phyloP scores from a whole-genome alignment of 106 monocot species.

The Dendrobium catenatum region DNA sequence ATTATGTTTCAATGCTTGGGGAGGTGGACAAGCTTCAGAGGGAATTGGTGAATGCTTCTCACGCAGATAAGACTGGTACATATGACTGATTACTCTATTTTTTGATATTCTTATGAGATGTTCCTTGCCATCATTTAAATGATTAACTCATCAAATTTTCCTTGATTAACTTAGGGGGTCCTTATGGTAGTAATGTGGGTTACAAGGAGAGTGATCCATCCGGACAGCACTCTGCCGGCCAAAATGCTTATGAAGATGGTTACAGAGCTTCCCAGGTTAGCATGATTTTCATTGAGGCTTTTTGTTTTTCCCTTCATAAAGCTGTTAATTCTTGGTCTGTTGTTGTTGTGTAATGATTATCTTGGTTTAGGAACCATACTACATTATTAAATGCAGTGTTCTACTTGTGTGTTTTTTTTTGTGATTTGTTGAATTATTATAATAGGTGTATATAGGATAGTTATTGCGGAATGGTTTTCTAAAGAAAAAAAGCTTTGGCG shows the following conservation, averaged over 20 bases:
- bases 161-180: constrained; percentile 19
- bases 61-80: constrained; percentile 26
- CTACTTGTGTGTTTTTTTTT: background rate
- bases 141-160: background rate
- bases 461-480: background rate
- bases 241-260: constrained; percentile 40
- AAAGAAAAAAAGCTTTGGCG: background rate
- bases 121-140: background rate
- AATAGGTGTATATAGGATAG: background rate
- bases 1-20: constrained; percentile 72
- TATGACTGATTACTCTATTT: background rate
- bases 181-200: constrained; percentile 21
- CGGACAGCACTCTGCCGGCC: constrained; percentile 33
- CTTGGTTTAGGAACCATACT: background rate
- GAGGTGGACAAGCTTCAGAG: constrained; percentile 67
- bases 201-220: constrained; percentile 41
- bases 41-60: constrained; percentile 48
- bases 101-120: background rate
- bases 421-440: background rate
- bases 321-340: background rate
- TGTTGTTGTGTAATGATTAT: background rate
- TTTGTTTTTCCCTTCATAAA: background rate
- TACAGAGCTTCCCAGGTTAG: constrained; percentile 38
- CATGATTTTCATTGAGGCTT: background rate
- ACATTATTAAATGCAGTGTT: background rate